These are phyloP conservation scores for Lathyrus sativus DNA, from an alignment of 306 rosid genomes.

Conservation along the genomic window DNA sequence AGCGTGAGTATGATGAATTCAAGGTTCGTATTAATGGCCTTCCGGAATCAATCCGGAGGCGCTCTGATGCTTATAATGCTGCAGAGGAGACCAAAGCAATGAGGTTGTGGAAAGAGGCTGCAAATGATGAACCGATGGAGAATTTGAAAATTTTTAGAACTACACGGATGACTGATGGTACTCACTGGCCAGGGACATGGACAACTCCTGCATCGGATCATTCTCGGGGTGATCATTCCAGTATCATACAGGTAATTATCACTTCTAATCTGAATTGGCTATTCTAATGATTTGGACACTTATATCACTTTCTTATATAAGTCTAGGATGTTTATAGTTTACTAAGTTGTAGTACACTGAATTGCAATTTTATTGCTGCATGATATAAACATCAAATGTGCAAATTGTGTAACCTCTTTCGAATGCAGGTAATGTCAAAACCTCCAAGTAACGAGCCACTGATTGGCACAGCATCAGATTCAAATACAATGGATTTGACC, in stretches of 20 bases:
- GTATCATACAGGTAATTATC: conserved; percentile 69
- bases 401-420: conserved; percentile 19
- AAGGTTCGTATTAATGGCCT: conserved; percentile 75
- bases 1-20: conserved; percentile 84
- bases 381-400: background rate
- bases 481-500: conserved; percentile 48
- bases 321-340: conserved; percentile 9
- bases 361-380: background rate
- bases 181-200: conserved; percentile 89
- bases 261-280: background rate
- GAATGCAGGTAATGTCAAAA: conserved; percentile 68
- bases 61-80: conserved; percentile 71
- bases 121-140: conserved; percentile 55
- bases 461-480: conserved; percentile 47
- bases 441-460: conserved; percentile 76
- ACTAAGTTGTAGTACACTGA: background rate
- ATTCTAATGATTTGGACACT: background rate
- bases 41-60: conserved; percentile 77
- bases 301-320: background rate
- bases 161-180: conserved; percentile 80
- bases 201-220: conserved; percentile 53
- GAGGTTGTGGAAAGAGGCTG: conserved; percentile 58
- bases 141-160: conserved; percentile 58
- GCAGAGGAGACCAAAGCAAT: conserved; percentile 66
- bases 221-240: conserved; percentile 79